Percentiles rank a stretch among this genome's conserved stretches.
Conservation (phyloP, 306 rosid genomes). For the Argentina anserina region DNA sequence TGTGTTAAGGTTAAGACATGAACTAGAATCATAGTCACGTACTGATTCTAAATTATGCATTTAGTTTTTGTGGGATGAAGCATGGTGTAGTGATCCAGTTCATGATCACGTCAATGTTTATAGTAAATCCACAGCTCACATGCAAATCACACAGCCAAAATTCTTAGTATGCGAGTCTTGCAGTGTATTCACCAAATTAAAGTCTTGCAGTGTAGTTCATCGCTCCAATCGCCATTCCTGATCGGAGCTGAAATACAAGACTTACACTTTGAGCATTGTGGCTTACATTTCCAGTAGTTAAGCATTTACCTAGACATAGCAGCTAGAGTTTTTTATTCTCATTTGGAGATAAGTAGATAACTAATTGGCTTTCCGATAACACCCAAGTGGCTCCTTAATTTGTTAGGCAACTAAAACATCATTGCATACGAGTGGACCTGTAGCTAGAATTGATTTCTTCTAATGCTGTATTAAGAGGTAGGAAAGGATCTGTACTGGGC, state of each 20-base stretch:
- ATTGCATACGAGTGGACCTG: background rate
- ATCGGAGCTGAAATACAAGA: background rate
- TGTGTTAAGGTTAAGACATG: background rate
- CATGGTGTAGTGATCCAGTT: background rate
- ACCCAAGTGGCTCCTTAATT: background rate
- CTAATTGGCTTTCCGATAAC: background rate
- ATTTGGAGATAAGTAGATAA: background rate
- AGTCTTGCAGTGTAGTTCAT: no score
- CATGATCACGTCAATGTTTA: background rate
- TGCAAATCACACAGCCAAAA: background rate
- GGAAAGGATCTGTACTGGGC: background rate
- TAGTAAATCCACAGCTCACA: background rate
- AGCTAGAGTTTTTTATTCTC: background rate
- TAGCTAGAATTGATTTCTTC: background rate
- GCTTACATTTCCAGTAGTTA: no score
- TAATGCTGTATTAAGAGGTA: background rate
- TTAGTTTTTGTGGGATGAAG: background rate
- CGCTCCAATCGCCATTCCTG: background rate
- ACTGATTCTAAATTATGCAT: background rate
- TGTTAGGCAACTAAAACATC: no score
- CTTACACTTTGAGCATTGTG: no score
- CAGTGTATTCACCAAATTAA: no score
- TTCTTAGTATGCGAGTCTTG: background rate
- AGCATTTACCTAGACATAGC: no score
- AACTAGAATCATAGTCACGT: background rate